Conservation (phyloP, 2,329 filamentous ascomycete genomes). For the Teratosphaeria nubilosa region DNA sequence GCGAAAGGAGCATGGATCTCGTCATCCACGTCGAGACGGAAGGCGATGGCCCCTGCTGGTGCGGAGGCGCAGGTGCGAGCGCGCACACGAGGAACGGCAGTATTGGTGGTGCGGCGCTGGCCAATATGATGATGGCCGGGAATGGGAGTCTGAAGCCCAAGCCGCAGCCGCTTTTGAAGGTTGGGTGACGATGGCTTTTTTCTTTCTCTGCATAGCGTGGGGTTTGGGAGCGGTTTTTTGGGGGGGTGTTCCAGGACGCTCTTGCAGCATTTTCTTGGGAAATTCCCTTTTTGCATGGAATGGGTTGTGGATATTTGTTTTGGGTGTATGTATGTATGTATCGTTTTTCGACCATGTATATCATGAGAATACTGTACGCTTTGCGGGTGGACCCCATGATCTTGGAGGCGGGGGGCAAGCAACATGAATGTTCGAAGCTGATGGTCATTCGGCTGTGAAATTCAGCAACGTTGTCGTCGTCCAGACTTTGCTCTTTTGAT, state of each 20-base stretch:
- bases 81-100: not conserved
- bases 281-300: not conserved
- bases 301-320: not conserved
- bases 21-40: slow-evolving; percentile 83
- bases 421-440: too few relatives aligned
- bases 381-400: too few relatives aligned
- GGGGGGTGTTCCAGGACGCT: too few relatives aligned
- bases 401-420: too few relatives aligned
- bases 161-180: not conserved
- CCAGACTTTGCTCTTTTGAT: too few relatives aligned
- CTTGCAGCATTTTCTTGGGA: not conserved
- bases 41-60: not conserved
- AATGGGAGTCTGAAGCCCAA: not conserved
- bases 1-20: slow-evolving; percentile 63
- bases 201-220: not conserved
- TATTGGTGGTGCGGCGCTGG: not conserved
- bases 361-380: too few relatives aligned
- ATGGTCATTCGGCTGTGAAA: too few relatives aligned
- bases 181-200: not conserved
- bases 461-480: too few relatives aligned
- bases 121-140: not conserved
- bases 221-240: too few relatives aligned
- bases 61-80: not conserved
- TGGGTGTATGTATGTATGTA: not conserved
- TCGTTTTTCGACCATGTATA: not conserved